Percentiles rank a stretch among this genome's conserved stretches.
These are phyloP conservation scores for Populus tremula DNA, from an alignment of 345 rosid species.

Conservation along the genomic window DNA sequence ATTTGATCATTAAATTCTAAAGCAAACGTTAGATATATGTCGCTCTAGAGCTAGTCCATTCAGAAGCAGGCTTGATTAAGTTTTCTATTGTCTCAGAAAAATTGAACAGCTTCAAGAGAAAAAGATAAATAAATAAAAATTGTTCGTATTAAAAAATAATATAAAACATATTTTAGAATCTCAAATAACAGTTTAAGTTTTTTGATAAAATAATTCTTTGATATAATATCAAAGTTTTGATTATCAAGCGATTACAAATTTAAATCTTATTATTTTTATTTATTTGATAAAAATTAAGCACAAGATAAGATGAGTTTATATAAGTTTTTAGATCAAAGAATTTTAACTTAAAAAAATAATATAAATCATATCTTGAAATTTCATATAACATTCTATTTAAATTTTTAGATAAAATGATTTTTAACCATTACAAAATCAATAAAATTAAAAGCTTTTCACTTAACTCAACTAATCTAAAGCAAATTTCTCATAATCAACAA, in stretches of 20 bases:
- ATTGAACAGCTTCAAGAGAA: too few species aligned
- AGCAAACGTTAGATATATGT: too few species aligned
- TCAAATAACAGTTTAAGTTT: rapidly evolving
- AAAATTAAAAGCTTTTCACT: too few species aligned
- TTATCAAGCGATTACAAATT: rapidly evolving
- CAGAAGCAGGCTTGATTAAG: neutral
- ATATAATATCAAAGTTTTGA: rapidly evolving
- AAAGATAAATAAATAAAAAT: too few species aligned
- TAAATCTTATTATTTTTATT: too few species aligned
- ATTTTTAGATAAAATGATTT: neutral
- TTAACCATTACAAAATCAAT: too few species aligned
- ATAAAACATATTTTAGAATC: rapidly evolving
- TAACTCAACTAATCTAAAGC: neutral
- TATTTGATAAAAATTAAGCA: too few species aligned
- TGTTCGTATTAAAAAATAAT: rapidly evolving
- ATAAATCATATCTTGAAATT: too few species aligned
- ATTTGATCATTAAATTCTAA: too few species aligned
- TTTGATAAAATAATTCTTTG: too few species aligned
- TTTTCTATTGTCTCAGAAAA: too few species aligned
- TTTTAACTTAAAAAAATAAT: rapidly evolving
- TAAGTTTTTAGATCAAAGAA: rapidly evolving
- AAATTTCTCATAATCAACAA: slow-evolving; percentile 1
- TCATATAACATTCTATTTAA: too few species aligned
- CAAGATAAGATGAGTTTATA: rapidly evolving
- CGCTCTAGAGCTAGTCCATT: neutral